phyloP scores from a whole-genome alignment of 2,329 filamentous ascomycete genomes.

The Penicillium sp. region DNA sequence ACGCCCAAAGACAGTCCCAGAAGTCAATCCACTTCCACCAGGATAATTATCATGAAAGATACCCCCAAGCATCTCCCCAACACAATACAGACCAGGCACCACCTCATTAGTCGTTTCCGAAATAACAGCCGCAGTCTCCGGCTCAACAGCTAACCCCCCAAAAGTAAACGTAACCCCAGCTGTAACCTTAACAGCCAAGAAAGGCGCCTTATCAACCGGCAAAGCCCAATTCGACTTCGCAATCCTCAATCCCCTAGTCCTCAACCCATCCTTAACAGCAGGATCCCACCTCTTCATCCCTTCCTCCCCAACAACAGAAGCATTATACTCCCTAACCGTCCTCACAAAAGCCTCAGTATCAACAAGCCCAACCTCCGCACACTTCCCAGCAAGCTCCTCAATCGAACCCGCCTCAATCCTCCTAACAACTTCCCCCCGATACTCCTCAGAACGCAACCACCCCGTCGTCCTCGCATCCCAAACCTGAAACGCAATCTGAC shows the following conservation, averaged over 20 bases:
- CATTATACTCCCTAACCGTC: conserved; percentile 56
- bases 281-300: conserved; percentile 54
- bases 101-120: conserved; percentile 42
- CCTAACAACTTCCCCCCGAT: conserved; percentile 55
- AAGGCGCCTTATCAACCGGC: conserved; percentile 55
- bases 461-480: conserved; percentile 55
- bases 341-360: conserved; percentile 48
- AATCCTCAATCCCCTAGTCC: conserved; percentile 41
- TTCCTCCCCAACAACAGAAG: conserved; percentile 52
- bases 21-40: conserved; percentile 59
- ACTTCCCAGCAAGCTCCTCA: conserved; percentile 54
- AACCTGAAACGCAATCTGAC: conserved; percentile 59
- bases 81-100: conserved; percentile 58
- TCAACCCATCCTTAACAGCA: conserved; percentile 56
- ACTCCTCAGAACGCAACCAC: conserved; percentile 61
- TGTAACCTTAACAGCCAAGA: conserved; percentile 60
- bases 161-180: conserved; percentile 68
- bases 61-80: conserved; percentile 64
- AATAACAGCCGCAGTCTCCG: conserved; percentile 53
- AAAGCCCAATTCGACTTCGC: conserved; percentile 66
- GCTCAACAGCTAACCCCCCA: conserved; percentile 58
- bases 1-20: conserved; percentile 57
- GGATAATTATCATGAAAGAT: conserved; percentile 63
- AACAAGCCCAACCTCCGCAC: conserved; percentile 50
- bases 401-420: conserved; percentile 52